These are phyloP conservation scores for Pluteus cervinus DNA, from an alignment of 768 basidiomycete genomes.

Conservation along the genomic window DNA sequence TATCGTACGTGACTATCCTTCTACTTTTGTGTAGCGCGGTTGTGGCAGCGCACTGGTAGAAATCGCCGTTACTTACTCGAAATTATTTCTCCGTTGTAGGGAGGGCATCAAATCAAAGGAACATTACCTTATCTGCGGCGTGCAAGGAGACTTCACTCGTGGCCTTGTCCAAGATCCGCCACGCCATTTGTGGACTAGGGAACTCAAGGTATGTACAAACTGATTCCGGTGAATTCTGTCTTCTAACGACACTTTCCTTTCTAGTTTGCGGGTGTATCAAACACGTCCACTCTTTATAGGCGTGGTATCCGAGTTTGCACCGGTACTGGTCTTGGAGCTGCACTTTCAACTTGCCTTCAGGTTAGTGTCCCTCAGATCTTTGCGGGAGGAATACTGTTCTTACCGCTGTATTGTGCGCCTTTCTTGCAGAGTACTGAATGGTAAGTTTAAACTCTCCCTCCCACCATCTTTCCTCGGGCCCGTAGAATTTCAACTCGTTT, in stretches of 20 bases:
- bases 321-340: constrained; percentile 79
- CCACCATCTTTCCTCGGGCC: constrained; percentile 1
- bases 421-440: constrained; percentile 38
- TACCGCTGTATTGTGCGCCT: constrained; percentile 6
- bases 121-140: constrained; percentile 82
- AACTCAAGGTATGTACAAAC: constrained; percentile 56
- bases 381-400: constrained; percentile 5
- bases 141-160: constrained; percentile 79
- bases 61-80: constrained; percentile 1
- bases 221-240: constrained; percentile 3
- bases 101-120: constrained; percentile 67
- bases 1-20: constrained; percentile 50
- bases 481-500: too few species aligned
- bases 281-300: constrained; percentile 71
- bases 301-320: constrained; percentile 83
- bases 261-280: constrained; percentile 77
- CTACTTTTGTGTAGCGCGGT: constrained; percentile 5
- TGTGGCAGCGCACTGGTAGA: neutral
- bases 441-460: constrained; percentile 19
- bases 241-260: constrained; percentile 3
- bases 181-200: constrained; percentile 67
- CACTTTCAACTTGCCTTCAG: constrained; percentile 78
- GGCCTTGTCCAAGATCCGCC: constrained; percentile 71
- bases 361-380: constrained; percentile 29
- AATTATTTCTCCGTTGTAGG: constrained; percentile 32